A percentile compares a stretch with the other conserved stretches of the same genome.
phyloP scores from a whole-genome alignment of 495 filamentous ascomycete genomes.

The Cenococcum geophilum region DNA sequence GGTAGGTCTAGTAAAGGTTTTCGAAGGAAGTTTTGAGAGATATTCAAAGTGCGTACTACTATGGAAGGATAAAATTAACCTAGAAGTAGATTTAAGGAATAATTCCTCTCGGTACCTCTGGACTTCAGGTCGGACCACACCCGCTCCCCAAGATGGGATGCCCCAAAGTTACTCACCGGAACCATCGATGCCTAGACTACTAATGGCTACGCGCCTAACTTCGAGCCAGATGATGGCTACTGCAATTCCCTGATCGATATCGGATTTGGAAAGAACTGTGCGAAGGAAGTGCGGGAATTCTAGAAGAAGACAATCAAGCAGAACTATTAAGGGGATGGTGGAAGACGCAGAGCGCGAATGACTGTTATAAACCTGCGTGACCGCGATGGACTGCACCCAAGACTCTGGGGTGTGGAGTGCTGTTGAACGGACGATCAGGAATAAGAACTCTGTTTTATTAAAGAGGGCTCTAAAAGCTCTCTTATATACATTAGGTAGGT shows the following conservation, averaged over 20 bases:
- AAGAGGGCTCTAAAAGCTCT: no score
- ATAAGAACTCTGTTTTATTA: no score
- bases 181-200: constrained; percentile 47
- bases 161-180: constrained; percentile 38
- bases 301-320: constrained; percentile 50
- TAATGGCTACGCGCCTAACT: constrained; percentile 42
- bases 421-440: no score
- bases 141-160: constrained; percentile 51
- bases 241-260: constrained; percentile 51
- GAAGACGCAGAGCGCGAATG: constrained; percentile 50
- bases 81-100: constrained; percentile 48
- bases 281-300: constrained; percentile 41
- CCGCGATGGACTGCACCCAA: constrained; percentile 50
- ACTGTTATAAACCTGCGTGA: constrained; percentile 52
- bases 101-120: constrained; percentile 57
- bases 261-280: constrained; percentile 48
- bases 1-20: constrained; percentile 31
- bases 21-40: no score
- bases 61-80: background rate
- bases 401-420: constrained; percentile 52
- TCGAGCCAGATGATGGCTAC: constrained; percentile 50
- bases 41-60: background rate
- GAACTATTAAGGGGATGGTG: constrained; percentile 55
- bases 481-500: no score
- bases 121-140: constrained; percentile 54